phyloP scores from a whole-genome alignment of 192 early-diverging fungal genomes.

The Mortierella alpina region DNA sequence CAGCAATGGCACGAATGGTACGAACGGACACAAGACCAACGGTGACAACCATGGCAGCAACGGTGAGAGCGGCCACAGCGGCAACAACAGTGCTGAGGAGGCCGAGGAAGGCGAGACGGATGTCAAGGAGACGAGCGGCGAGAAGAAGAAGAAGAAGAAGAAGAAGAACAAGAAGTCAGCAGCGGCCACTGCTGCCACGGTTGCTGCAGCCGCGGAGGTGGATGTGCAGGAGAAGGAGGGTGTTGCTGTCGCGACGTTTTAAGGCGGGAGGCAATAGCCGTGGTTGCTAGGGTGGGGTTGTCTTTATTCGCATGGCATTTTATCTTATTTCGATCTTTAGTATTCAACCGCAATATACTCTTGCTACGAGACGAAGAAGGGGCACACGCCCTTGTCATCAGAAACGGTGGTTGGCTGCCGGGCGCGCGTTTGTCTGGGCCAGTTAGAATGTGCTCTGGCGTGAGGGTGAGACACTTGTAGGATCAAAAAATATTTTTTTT shows the following conservation, averaged over 20 bases:
- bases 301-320: too few relatives aligned
- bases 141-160: slow-evolving; percentile 4
- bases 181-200: background rate
- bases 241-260: slow-evolving; percentile 42
- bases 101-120: background rate
- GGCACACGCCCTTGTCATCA: too few relatives aligned
- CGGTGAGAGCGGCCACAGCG: background rate
- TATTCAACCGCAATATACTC: too few relatives aligned
- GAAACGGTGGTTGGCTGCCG: too few relatives aligned
- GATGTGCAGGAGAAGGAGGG: slow-evolving; percentile 45
- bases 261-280: background rate
- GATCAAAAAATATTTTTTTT: too few relatives aligned
- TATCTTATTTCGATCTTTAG: background rate
- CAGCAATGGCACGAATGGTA: background rate
- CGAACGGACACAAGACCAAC: background rate
- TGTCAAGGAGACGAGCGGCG: background rate
- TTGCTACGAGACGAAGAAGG: too few relatives aligned
- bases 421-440: too few relatives aligned
- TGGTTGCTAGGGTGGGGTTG: background rate
- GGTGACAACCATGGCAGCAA: background rate
- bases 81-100: background rate
- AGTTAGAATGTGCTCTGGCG: too few relatives aligned
- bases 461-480: too few relatives aligned
- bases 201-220: background rate
- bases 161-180: background rate